Conservation (phyloP, 202 grass and related monocot genomes). For the Schoenoplectus triqueter region DNA sequence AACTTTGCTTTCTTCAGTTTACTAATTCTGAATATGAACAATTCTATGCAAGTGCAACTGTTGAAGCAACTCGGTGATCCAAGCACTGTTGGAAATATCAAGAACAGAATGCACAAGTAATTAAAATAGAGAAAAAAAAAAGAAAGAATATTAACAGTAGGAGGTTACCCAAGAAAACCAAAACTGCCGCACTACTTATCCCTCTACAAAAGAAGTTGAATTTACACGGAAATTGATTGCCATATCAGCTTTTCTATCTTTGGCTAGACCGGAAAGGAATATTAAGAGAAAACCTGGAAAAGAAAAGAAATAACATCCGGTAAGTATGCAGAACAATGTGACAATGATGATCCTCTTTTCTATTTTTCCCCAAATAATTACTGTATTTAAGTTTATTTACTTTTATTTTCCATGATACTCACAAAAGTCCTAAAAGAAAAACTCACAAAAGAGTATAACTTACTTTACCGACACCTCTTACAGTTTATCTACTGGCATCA, state of each 20-base stretch:
- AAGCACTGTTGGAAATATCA: neutral
- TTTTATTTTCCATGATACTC: neutral
- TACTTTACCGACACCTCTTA: constrained; percentile 8
- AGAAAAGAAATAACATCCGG: neutral
- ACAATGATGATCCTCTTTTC: neutral
- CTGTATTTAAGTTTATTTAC: neutral
- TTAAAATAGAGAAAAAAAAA: neutral
- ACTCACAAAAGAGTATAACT: neutral
- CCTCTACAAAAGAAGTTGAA: constrained; percentile 26
- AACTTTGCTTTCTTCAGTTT: neutral
- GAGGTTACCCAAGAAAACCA: constrained; percentile 11
- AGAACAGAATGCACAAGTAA: constrained; percentile 16
- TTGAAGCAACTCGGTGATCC: neutral
- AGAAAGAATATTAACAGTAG: constrained; percentile 2
- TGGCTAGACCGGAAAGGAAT: neutral
- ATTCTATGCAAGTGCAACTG: neutral
- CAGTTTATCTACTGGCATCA: constrained; percentile 31
- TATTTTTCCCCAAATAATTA: neutral
- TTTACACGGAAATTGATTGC: constrained; percentile 30
- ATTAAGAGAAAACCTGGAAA: constrained; percentile 26
- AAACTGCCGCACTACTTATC: neutral
- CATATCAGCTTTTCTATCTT: constrained; percentile 6
- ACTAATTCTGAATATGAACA: neutral
- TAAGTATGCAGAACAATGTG: neutral
- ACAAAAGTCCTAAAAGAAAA: constrained; percentile 6